Evolutionary conservation across 2,329 filamentous ascomycete genomes (phyloP).

Genomic region (Raffaelea arxii): DNA sequence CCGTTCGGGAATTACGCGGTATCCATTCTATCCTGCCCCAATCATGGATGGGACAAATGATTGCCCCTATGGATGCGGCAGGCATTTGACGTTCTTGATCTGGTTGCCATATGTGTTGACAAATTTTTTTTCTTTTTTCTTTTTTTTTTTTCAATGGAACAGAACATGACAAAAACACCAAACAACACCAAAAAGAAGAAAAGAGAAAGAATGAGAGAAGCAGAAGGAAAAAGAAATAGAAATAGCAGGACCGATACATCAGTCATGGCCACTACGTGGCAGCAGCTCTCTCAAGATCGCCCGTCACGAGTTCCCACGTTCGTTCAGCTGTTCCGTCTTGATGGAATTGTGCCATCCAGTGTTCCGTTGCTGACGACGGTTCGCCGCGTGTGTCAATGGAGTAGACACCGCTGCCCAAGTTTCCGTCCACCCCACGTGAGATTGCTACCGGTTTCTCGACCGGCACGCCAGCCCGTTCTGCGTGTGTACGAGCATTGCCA

Average conservation of each 20-base stretch:
- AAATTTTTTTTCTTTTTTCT: no score
- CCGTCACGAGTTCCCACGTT: constrained; percentile 18
- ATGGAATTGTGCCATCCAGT: constrained; percentile 18
- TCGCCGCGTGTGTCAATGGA: constrained; percentile 21
- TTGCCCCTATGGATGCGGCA: constrained; percentile 15
- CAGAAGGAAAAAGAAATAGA: no score
- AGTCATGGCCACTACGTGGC: no score
- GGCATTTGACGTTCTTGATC: not conserved
- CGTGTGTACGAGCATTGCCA: no score
- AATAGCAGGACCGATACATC: no score
- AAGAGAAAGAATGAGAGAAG: no score
- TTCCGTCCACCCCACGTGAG: constrained; percentile 21
- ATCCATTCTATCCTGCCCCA: constrained; percentile 13
- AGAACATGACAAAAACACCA: no score
- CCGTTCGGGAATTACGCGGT: constrained; percentile 17
- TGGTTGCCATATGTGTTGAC: no score
- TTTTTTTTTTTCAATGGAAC: no score
- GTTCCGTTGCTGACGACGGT: constrained; percentile 14
- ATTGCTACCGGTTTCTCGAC: constrained; percentile 15
- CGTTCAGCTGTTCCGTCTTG: constrained; percentile 21
- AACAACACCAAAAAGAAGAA: no score
- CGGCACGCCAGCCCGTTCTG: constrained; percentile 12
- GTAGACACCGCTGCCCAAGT: constrained; percentile 27
- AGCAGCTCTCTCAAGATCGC: constrained; percentile 17
- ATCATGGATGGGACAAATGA: constrained; percentile 15